phyloP scores from a whole-genome alignment of 306 rosid species.

The Acacia crassicarpa region DNA sequence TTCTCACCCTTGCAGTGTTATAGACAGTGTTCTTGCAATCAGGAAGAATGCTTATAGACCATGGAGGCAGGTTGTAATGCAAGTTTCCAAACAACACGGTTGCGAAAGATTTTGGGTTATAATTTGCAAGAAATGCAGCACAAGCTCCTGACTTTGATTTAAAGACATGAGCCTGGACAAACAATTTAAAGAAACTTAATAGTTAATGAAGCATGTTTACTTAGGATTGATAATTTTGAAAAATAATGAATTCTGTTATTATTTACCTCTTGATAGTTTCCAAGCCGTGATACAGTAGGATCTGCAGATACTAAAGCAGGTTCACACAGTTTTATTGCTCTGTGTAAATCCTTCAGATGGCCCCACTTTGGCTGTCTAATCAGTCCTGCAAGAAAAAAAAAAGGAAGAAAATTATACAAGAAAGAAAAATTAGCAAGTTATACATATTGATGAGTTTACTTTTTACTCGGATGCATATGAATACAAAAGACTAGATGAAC shows the following conservation, averaged over 20 bases:
- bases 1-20: constrained; percentile 96
- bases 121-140: constrained; percentile 94
- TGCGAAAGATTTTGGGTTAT: constrained; percentile 67
- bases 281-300: constrained; percentile 67
- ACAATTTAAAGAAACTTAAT: constrained; percentile 21
- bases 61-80: constrained; percentile 98
- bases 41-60: constrained; percentile 98
- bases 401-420: neutral
- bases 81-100: constrained; percentile 73
- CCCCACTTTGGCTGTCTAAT: constrained; percentile 97
- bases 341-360: constrained; percentile 91
- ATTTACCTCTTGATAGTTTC: constrained; percentile 80
- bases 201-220: constrained; percentile 16
- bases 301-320: constrained; percentile 88
- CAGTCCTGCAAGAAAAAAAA: constrained; percentile 59
- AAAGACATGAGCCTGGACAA: constrained; percentile 85
- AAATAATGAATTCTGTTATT: neutral
- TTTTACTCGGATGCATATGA: neutral
- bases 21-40: constrained; percentile 90
- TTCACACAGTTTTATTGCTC: constrained; percentile 91
- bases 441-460: neutral
- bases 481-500: neutral
- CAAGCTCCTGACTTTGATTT: constrained; percentile 83
- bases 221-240: constrained; percentile 18
- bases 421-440: constrained; percentile 4